Evolutionary conservation across 805 yeast genomes (phyloP), one percentile per base, ranked within the genome.

Genomic region (Wickerhamiella alocasiicola): DNA sequence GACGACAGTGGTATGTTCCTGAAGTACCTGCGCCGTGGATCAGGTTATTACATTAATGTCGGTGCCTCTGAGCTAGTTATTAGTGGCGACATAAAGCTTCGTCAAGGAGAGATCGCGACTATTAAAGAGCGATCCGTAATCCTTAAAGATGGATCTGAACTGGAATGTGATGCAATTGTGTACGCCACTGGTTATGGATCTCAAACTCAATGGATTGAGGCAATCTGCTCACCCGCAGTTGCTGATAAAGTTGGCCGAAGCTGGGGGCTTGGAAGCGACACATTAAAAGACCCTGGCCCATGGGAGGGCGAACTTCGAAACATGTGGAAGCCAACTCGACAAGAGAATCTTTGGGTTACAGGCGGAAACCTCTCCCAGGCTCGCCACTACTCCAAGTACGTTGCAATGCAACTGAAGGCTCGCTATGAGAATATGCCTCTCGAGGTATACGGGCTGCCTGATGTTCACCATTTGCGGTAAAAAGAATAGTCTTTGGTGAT

Each of bases 11-110:
- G 72, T 3, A 48, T 66, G 39, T 60, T 62, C 41, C 64, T 67
- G 16, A 52, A 62, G 39, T 61, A 64, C 45, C 55, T 53, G 46
- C 54, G 68, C 38, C 56, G 65, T 48, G 68, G 67, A 24, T 69
- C 71, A 1, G 72, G 72, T 31, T 67, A 66, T 49, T 67, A 67
- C 48, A 64, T 63, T 42, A 70, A 67, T 46, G 69, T 65, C 33
- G 72, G 72, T 6, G 59, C 64, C 44, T 63, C 69, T 25, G 57
- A 55, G 30, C 49, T 61, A 43, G 63, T 67, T 42, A 53, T 56
- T 30, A 62, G 63, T 9, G 67, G 64, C 12, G 62, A 62, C 44
- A 60, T 67, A 43, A 51, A 55, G 23, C 51, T 67, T 36, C 59
- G 63, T 51, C 56, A 59, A 35, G 64, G 66, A 6, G 54, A 48